Base-by-base conservation (phyloP, 306 rosid genomes). In the Mimosa pudica region DNA sequence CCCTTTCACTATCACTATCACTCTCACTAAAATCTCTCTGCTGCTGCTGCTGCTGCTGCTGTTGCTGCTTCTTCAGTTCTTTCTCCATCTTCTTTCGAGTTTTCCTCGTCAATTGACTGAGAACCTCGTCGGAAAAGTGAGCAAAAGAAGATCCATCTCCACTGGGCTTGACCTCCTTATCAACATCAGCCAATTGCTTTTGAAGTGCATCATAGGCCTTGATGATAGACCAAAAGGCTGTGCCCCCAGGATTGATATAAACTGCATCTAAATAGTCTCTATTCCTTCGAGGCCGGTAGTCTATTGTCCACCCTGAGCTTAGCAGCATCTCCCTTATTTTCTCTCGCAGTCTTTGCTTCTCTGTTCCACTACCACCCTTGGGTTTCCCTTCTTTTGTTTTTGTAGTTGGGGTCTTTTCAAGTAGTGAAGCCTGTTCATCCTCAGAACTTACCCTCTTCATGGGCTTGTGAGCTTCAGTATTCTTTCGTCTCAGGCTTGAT, bases 251-350 rank as follows among this genome's bases (percentile, higher is more conserved):
- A 79, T 93, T 93, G 58, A 93, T 90, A 66, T 93, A 93, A 75
- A 93, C 98, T 5, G 98, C 98, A 87, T 93, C 98, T 42, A 93
- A 89, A 71, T 93, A 93, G 85, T 93, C 98, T 87, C 98, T 87
- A 76, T 93, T 93, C 89, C 97, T 91, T 80, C 98, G 87, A 77
- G 98, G 98, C 70, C 98, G 88, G 82, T 93, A 93, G 77, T 93
- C 98, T 30, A 93, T 93, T 11, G 88, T 89, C 98, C 98, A 93
- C 71, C 97, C 97, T 32, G 93, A 84, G 74, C 48, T 79, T 70
- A 89, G 90, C 42, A 93, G 90, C 98, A 93, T 88, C 82, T 82
- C 93, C 77, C 98, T 81, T 47, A 93, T 93, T 75, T 76, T 74
- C 82, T 93, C 97, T 49, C 98, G 97, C n/a, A 93, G 86, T 72